Conservation (phyloP, 2,329 filamentous ascomycete genomes). For the Colletotrichum limetticola region DNA sequence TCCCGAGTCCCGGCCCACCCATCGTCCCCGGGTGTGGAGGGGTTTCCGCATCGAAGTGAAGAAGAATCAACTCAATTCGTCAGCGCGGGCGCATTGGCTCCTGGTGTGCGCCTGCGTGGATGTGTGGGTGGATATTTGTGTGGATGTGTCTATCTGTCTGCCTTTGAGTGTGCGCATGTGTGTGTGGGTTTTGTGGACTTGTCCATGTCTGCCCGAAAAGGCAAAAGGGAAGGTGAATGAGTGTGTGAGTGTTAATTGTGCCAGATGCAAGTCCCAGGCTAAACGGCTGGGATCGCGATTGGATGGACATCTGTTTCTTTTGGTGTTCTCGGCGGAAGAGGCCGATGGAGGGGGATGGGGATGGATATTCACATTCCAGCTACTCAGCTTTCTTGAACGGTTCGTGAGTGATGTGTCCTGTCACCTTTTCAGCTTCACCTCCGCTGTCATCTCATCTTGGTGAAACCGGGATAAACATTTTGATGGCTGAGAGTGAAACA, state of each 20-base stretch:
- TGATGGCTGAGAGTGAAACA: neutral
- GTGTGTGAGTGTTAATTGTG: neutral
- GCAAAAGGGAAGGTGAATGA: neutral
- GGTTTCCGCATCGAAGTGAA: neutral
- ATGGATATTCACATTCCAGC: neutral
- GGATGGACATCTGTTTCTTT: neutral
- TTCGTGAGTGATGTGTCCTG: neutral
- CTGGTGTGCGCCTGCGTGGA: neutral
- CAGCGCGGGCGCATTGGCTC: conserved; percentile 15
- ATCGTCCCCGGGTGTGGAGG: neutral
- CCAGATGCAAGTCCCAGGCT: conserved; percentile 8
- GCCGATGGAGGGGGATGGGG: neutral
- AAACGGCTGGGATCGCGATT: conserved; percentile 19
- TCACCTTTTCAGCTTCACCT: conserved; percentile 4
- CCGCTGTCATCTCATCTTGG: neutral
- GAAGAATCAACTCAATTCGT: neutral
- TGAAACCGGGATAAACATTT: neutral
- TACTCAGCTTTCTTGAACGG: conserved; percentile 1
- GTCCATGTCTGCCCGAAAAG: neutral
- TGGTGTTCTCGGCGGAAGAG: neutral
- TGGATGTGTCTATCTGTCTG: neutral
- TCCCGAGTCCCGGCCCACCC: conserved; percentile 18
- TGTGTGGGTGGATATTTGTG: too few species aligned
- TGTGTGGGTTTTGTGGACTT: neutral
- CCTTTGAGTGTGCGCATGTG: neutral